Conservation (phyloP, 371 early-diverging fungal genomes). For the Mortierella sp. region DNA sequence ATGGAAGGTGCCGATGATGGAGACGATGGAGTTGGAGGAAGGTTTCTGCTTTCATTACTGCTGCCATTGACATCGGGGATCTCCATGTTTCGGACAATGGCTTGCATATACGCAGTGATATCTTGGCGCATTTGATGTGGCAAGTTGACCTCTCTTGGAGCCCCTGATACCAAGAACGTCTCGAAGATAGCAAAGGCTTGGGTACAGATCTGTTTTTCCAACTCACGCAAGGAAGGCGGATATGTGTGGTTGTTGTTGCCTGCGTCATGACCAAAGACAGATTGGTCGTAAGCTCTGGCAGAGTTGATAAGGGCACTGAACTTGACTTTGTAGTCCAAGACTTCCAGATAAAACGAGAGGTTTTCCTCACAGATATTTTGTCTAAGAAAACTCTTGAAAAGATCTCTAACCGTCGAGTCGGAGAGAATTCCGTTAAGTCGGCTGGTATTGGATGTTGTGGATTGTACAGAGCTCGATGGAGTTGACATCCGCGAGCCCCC, state of each 20-base stretch:
- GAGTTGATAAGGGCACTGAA: slow-evolving; percentile 41
- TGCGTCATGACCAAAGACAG: slow-evolving; percentile 12
- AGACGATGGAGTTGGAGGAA: slow-evolving; percentile 7
- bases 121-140: slow-evolving; percentile 51
- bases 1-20: slow-evolving; percentile 10
- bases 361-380: slow-evolving; percentile 82
- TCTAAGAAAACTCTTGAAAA: slow-evolving; percentile 74
- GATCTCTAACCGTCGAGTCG: slow-evolving; percentile 66
- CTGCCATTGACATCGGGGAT: slow-evolving; percentile 1
- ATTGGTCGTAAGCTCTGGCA: slow-evolving; percentile 19
- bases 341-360: slow-evolving; percentile 76
- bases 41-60: background rate
- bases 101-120: slow-evolving; percentile 54
- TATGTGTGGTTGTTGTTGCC: slow-evolving; percentile 1
- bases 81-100: slow-evolving; percentile 49
- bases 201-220: slow-evolving; percentile 51
- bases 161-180: slow-evolving; percentile 31
- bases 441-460: slow-evolving; percentile 21
- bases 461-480: slow-evolving; percentile 3
- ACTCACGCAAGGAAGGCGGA: slow-evolving; percentile 40
- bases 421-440: slow-evolving; percentile 40
- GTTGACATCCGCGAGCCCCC: slow-evolving; percentile 10
- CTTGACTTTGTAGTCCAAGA: slow-evolving; percentile 41
- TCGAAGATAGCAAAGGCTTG: slow-evolving; percentile 48
- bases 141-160: slow-evolving; percentile 43